These are phyloP conservation scores for Aspergillus felis DNA, from an alignment of 2,329 filamentous ascomycete genomes.

Conservation along the genomic window DNA sequence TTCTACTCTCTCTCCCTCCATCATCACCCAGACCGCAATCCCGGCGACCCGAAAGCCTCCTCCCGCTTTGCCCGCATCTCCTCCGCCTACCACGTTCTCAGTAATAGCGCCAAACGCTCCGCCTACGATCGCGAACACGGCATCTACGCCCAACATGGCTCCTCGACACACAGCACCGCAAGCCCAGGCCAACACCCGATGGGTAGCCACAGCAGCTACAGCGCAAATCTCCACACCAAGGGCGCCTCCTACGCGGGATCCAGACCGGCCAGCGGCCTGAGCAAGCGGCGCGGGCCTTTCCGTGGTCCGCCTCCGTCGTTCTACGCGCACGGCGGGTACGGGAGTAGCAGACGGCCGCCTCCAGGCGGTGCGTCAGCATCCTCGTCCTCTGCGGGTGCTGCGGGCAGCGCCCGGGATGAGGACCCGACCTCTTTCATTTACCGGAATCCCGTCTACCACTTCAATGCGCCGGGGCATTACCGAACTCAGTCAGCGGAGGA, in stretches of 20 bases:
- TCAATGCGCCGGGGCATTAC: conserved; percentile 69
- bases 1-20: conserved; percentile 91
- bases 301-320: conserved; percentile 85
- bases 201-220: conserved; percentile 54
- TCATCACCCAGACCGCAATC: conserved; percentile 92
- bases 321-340: conserved; percentile 78
- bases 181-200: conserved; percentile 35
- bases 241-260: conserved; percentile 50
- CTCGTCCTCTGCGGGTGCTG: conserved; percentile 5
- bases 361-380: conserved; percentile 5
- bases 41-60: conserved; percentile 65
- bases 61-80: conserved; percentile 77
- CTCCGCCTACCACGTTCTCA: conserved; percentile 77
- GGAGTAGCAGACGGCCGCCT: conserved; percentile 32
- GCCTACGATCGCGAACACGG: conserved; percentile 67
- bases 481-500: conserved; percentile 68
- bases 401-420: conserved; percentile 16
- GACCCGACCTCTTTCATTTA: conserved; percentile 37
- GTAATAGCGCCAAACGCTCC: conserved; percentile 67
- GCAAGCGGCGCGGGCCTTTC: conserved; percentile 70
- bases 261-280: conserved; percentile 76
- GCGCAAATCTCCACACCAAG: conserved; percentile 24
- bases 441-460: conserved; percentile 65
- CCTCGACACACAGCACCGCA: conserved; percentile 27
- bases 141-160: conserved; percentile 31